A percentile compares a stretch with the other conserved stretches of the same genome.
Evolutionary conservation across 2,329 filamentous ascomycete species (phyloP).

Genomic region (Fusarium equiseti): DNA sequence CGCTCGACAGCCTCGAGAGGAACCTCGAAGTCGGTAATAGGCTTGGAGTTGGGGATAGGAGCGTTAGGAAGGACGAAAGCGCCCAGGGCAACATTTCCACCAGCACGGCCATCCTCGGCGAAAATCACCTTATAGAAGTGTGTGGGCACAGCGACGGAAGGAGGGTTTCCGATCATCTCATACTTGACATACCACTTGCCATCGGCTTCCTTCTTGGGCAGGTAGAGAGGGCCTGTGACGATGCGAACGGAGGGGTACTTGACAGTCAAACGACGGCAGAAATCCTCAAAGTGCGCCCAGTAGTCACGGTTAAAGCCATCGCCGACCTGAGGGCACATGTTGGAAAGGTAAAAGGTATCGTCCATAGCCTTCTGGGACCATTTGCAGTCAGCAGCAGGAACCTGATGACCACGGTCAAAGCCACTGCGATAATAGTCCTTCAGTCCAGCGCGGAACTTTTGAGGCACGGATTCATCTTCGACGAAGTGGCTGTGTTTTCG

Average conservation of each 20-base stretch:
- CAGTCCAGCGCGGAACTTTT: constrained; percentile 88
- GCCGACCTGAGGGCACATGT: constrained; percentile 99
- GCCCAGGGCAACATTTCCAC: constrained; percentile 85
- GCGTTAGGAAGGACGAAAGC: constrained; percentile 97
- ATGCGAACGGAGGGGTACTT: constrained; percentile 89
- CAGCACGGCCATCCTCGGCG: constrained; percentile 80
- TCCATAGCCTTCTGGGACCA: constrained; percentile 97
- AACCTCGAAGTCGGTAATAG: constrained; percentile 91
- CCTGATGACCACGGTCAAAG: constrained; percentile 96
- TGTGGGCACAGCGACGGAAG: constrained; percentile 94
- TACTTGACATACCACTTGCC: constrained; percentile 97
- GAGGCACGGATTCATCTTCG: constrained; percentile 86
- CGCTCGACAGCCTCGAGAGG: constrained; percentile 91
- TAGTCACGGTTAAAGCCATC: constrained; percentile 99
- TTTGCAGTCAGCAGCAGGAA: constrained; percentile 94
- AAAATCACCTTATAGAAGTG: constrained; percentile 99
- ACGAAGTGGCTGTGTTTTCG: constrained; percentile 85
- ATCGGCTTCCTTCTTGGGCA: constrained; percentile 81
- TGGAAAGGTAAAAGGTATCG: constrained; percentile 90
- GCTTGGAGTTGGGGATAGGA: constrained; percentile 86
- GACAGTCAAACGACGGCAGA: constrained; percentile 85
- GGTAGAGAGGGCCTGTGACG: constrained; percentile 92
- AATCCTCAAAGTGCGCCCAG: constrained; percentile 99
- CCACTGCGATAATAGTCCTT: constrained; percentile 96
- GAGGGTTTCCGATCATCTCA: constrained; percentile 94